Evolutionary conservation across 2,329 filamentous ascomycete genomes (phyloP), one percentile per base, ranked within the genome.

Genomic region (Thielaviopsis ethacetica): DNA sequence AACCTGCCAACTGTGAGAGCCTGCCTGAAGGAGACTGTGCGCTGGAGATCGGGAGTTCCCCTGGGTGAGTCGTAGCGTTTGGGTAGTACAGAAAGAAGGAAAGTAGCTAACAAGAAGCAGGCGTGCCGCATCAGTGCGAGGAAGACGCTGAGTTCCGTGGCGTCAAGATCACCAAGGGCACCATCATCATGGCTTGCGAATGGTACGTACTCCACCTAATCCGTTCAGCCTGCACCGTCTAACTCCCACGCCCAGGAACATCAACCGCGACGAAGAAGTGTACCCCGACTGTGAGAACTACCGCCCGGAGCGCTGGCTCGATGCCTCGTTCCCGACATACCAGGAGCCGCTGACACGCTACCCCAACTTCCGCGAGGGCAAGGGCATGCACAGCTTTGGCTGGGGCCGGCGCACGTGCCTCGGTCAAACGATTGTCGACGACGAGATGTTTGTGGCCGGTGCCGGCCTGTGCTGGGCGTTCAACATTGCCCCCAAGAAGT

Each of bases 261-360:
- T 83, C 66, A 77, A 80, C 66, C 77, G 80, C 51, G 79, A 84
- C 62, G 73, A 76, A 1, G 69, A 69, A 41, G 77, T 75, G 59
- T 86, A 85, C 65, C 81, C 81, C 1, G 78, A 84, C 64, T 78
- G 80, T n/a, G 80, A 85, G 54, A 75, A 70, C 63, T 85, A 76
- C 69, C 76, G 73, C 27, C 82, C 83, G 0, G 81, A 83, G 63
- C 76, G 82, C 47, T 86, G 79, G 72, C 73, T 86, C 12, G 77
- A 83, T 63, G 69, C 77, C n/a, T 71, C 70, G 21, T 85, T 77
- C 75, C 82, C 82, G 0, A 83, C 82, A 0, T 85, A 78, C 70
- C 78, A 83, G 65, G 81, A 80, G 65, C 82, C 82, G 0, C 74
- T 85, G n/a, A 76, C 76, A 1, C 75, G 76, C 59, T 84, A 79